A percentile compares a stretch with the other conserved stretches of the same genome.
These are phyloP conservation scores for Lodderomyces margitis DNA, from an alignment of 1,139 yeast species.

Conservation along the genomic window DNA sequence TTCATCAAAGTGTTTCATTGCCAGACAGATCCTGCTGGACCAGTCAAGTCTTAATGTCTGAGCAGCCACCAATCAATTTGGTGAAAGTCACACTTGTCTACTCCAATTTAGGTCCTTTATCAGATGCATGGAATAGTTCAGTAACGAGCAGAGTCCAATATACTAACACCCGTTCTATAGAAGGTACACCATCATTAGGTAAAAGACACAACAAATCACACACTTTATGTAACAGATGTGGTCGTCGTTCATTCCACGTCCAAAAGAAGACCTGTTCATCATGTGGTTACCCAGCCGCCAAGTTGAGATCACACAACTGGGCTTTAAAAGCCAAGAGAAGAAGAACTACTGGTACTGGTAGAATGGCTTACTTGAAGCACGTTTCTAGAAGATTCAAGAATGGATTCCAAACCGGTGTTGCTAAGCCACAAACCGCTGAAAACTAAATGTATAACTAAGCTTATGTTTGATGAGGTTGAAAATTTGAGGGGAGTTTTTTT, in stretches of 20 bases:
- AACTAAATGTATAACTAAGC: too few species aligned
- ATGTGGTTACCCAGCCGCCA: slow-evolving; percentile 99
- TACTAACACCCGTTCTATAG: slow-evolving; percentile 38
- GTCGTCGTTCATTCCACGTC: slow-evolving; percentile 97
- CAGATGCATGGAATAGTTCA: not conserved
- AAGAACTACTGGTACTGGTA: slow-evolving; percentile 99
- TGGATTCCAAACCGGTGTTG: slow-evolving; percentile 93
- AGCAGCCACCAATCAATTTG: too few species aligned
- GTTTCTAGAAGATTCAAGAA: slow-evolving; percentile 98
- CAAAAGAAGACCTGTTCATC: slow-evolving; percentile 99
- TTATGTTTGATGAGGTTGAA: not conserved
- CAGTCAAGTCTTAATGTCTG: too few species aligned
- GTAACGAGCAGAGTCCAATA: not conserved
- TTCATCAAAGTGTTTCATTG: too few species aligned
- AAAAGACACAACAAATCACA: slow-evolving; percentile 99
- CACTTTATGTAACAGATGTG: slow-evolving; percentile 99
- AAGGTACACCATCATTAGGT: slow-evolving; percentile 99
- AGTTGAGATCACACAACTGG: slow-evolving; percentile 99
- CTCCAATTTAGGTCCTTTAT: not conserved
- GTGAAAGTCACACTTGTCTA: too few species aligned
- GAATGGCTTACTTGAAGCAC: slow-evolving; percentile 97
- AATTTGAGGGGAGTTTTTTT: not conserved
- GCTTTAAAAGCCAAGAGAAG: slow-evolving; percentile 99
- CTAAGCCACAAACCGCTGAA: slow-evolving; percentile 45
- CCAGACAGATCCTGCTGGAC: too few species aligned